Evolutionary conservation across 306 rosid species (phyloP), one percentile per base, ranked within the genome.

Genomic region (Dicorynia guianensis): DNA sequence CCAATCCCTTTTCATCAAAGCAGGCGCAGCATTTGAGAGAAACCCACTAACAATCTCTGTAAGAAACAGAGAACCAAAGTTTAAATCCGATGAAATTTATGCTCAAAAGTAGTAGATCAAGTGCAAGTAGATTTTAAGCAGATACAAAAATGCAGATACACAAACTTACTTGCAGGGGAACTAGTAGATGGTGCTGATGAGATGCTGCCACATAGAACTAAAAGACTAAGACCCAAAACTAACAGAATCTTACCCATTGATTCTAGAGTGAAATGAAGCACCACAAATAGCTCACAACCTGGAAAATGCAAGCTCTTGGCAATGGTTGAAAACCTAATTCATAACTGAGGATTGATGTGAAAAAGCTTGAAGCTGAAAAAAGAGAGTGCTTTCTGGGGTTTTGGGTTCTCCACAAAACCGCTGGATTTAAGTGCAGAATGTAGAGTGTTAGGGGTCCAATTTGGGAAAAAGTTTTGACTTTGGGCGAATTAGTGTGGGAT

Each of bases 1-100:
- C 98, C 95, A 86, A 18, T 89, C 36, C 90, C 90, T 78, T 78
- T 93, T 93, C 79, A 89, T 86, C 50, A 87, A 82, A 65, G 83
- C 82, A 68, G 97, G 83, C 38, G 82, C 88, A 4, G 83, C 91
- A 86, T 86, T 87, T 67, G 97, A 89, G 83, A 93, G 76, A 63
- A 87, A 59, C 82, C 93, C 98, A 82, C 17, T 75, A 19, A 87
- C 79, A 66, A 89, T 83, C 89, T 86, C 97, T 91, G 91, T 1
- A 78, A 63, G 38, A 54, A 17, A 70, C 39, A 38, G 76, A 78
- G 62, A 63, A 62, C n/a, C n/a, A 50, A 6, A 69, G 11, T 35
- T 30, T 2, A 47, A 76, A 52, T 15, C 6, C 52, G 56, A 56
- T 20, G 47, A 44, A 77, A 35, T n/a, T 39, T 53, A 19, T 76